These are phyloP conservation scores for Arthrobotrys entomopaga DNA, from an alignment of 2,329 filamentous ascomycete species.

Conservation along the genomic window DNA sequence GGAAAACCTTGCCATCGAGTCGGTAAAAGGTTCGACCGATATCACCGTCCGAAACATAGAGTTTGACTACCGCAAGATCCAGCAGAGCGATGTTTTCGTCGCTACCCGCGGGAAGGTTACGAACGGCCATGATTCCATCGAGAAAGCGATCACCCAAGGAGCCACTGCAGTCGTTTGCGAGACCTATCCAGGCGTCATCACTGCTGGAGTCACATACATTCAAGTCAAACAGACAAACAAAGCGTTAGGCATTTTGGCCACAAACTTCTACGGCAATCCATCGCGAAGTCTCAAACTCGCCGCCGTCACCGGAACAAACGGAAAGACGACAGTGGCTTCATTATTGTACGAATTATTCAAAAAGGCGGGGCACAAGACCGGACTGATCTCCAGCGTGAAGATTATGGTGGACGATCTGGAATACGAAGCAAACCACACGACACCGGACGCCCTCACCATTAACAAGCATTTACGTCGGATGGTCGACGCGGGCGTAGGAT, in stretches of 20 bases:
- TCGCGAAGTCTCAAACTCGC: constrained; percentile 1
- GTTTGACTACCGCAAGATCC: constrained; percentile 12
- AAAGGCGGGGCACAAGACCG: not conserved
- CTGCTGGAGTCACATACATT: too few relatives aligned
- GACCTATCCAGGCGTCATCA: too few relatives aligned
- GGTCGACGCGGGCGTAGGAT: not conserved
- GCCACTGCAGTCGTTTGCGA: not conserved
- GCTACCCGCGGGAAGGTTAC: constrained; percentile 2
- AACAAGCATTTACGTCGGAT: not conserved
- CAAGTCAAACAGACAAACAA: too few relatives aligned
- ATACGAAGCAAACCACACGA: not conserved
- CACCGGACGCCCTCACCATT: not conserved
- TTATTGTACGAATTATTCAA: constrained; percentile 2
- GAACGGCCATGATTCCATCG: constrained; percentile 10
- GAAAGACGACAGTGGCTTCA: constrained; percentile 7
- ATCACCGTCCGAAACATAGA: not conserved
- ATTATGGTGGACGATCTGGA: constrained; percentile 6
- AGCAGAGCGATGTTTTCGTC: constrained; percentile 3
- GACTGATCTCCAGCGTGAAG: not conserved
- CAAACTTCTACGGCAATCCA: constrained; percentile 9
- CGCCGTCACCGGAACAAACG: constrained; percentile 12
- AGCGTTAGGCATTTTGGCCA: too few relatives aligned
- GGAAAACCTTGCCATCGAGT: too few relatives aligned
- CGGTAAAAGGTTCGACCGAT: constrained; percentile 7
- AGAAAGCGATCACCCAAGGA: constrained; percentile 7